Evolutionary conservation across 441 rosid genomes (phyloP).

Genomic region (Cnidoscolus chayamansa): DNA sequence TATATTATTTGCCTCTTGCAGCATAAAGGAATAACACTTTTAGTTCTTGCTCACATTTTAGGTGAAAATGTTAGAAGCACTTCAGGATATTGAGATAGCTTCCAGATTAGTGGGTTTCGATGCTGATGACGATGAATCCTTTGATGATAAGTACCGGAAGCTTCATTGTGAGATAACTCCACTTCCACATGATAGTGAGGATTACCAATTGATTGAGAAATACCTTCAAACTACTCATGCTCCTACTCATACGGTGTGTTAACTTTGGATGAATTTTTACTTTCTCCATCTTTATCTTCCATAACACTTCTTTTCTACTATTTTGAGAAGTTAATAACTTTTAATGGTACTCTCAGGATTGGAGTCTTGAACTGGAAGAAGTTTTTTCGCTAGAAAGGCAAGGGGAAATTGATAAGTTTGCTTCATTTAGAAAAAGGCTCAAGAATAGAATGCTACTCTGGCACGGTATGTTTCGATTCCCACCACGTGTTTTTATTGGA

Average conservation of each 20-base stretch:
- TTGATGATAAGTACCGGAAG: constrained; percentile 82
- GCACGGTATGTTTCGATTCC: constrained; percentile 59
- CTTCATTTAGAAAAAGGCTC: constrained; percentile 59
- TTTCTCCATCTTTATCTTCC: not conserved
- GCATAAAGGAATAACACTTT: constrained; percentile 12
- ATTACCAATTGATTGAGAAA: constrained; percentile 66
- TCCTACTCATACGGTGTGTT: constrained; percentile 84
- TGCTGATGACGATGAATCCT: constrained; percentile 63
- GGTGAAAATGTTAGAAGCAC: constrained; percentile 99
- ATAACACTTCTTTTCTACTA: not conserved
- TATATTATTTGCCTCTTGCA: not conserved
- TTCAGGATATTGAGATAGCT: constrained; percentile 96
- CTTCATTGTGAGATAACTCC: constrained; percentile 62
- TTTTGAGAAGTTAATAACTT: constrained; percentile 9
- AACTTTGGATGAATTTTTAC: constrained; percentile 9
- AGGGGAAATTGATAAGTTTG: constrained; percentile 83
- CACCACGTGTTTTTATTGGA: not conserved
- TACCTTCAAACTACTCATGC: constrained; percentile 88
- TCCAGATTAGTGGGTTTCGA: constrained; percentile 97
- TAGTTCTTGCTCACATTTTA: constrained; percentile 29
- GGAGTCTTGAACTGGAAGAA: constrained; percentile 94
- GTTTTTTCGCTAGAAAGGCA: constrained; percentile 87
- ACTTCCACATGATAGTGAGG: constrained; percentile 83
- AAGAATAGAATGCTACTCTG: constrained; percentile 89
- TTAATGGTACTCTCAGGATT: constrained; percentile 52